Evolutionary conservation across 164 flowering plant genomes (phyloP).

Genomic region (Taxillus chinensis): DNA sequence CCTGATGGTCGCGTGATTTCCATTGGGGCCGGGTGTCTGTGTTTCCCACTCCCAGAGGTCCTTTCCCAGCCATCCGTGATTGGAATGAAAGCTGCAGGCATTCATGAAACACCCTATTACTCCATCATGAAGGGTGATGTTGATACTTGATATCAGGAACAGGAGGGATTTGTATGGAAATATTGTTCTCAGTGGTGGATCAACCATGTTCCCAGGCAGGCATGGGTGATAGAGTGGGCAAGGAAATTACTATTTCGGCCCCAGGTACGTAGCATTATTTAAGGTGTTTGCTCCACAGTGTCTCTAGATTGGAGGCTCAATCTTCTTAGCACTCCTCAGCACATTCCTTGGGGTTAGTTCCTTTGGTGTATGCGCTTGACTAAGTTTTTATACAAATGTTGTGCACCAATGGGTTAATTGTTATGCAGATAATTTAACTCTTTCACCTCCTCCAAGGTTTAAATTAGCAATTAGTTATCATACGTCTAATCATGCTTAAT

Average conservation of each 20-base stretch:
- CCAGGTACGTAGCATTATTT: constrained; percentile 55
- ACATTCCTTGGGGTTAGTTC: constrained; percentile 7
- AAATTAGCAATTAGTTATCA: too few relatives aligned
- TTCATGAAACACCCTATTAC: constrained; percentile 58
- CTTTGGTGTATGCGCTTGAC: too few relatives aligned
- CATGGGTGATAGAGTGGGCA: constrained; percentile 67
- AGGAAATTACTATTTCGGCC: constrained; percentile 62
- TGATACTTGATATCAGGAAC: constrained; percentile 30
- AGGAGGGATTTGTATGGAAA: constrained; percentile 45
- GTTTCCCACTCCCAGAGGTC: constrained; percentile 68
- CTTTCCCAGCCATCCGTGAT: constrained; percentile 67
- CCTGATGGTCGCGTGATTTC: constrained; percentile 64
- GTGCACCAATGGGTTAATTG: too few relatives aligned
- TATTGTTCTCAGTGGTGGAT: constrained; percentile 63
- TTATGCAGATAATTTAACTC: too few relatives aligned
- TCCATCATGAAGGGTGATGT: constrained; percentile 68
- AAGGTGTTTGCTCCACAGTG: constrained; percentile 65
- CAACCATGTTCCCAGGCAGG: constrained; percentile 53
- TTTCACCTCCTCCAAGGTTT: too few relatives aligned
- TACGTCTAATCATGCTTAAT: too few relatives aligned
- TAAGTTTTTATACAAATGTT: too few relatives aligned
- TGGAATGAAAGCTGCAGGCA: constrained; percentile 58
- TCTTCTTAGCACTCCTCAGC: constrained; percentile 63
- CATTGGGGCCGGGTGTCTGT: constrained; percentile 42
- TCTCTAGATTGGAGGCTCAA: constrained; percentile 58